Evolutionary conservation across 352 stramenopile species (phyloP), one percentile per base, ranked within the genome.

Genomic region (Aphanomyces astaci): DNA sequence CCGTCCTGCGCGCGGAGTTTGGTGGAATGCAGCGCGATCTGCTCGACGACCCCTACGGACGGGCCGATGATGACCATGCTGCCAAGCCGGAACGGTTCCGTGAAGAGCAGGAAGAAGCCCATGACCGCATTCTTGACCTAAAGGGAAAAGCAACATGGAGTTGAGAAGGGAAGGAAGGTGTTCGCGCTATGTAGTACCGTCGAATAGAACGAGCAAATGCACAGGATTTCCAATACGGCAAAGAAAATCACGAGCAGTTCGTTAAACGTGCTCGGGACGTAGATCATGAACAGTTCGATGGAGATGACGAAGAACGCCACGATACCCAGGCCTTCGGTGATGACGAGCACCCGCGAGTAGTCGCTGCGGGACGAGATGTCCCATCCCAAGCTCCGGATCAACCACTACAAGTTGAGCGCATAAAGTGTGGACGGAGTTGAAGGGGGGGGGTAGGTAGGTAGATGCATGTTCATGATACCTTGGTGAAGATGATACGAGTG

Each of bases 221-320:
- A 75, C 4, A 91, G 54, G 10, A 88, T 66, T 39, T 92, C 84
- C 43, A 94, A 66, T 9, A 65, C 22, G 43, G 75, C 73, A n/a
- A 89, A 62, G 59, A 92, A 82, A 0, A 86, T 72, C 24, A 87
- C 77, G n/a, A 89, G 52, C 3, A 94, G 71, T 51, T 92, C 66
- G 31, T 88, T 85, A 17, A 76, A 73, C 45, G 86, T 86, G 64
- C 90, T 70, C 7, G 75, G 80, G 11, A 78, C 74, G 62, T 91
- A 94, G 66, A 92, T 88, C 73, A 83, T 90, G 64, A 92, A 94
- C 27, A 90, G 76, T 70, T 94, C 86, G 63, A 92, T 78, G 52
- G 84, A 52, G 39, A 94, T 87, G 49, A 91, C 62, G n/a, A 85
- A 74, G 54, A 89, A 79, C 62, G 80, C 85, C 27, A 84, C 48